Evolutionary conservation across 2,329 filamentous ascomycete genomes (phyloP).

Genomic region (Leptosphaerulina australis): DNA sequence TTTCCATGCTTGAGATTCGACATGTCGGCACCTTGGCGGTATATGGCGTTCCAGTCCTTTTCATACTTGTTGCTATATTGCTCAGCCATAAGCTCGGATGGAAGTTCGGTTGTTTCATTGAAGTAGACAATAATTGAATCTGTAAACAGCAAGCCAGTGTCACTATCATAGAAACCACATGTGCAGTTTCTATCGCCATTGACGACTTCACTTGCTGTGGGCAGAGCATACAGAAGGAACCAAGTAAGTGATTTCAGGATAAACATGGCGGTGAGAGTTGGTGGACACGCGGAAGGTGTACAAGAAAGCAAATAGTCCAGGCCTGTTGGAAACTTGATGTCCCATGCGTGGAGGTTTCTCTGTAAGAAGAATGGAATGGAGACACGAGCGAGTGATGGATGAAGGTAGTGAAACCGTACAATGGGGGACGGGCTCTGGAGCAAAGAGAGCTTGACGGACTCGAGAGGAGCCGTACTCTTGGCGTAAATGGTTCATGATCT

Average conservation of each 20-base stretch:
- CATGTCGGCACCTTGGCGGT: constrained; percentile 51
- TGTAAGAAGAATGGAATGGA: not conserved
- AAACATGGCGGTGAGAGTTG: constrained; percentile 24
- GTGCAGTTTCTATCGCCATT: constrained; percentile 45
- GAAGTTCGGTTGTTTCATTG: constrained; percentile 53
- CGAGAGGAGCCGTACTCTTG: constrained; percentile 9
- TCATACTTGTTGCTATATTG: constrained; percentile 54
- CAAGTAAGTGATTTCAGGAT: constrained; percentile 16
- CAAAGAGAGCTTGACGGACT: constrained; percentile 3
- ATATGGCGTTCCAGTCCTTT: constrained; percentile 55
- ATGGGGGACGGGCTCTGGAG: not conserved
- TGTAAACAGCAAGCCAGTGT: constrained; percentile 51
- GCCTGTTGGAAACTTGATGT: not conserved
- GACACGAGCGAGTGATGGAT: not conserved
- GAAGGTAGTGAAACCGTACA: constrained; percentile 2
- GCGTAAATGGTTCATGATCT: constrained; percentile 6
- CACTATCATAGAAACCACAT: constrained; percentile 55
- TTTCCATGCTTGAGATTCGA: constrained; percentile 49
- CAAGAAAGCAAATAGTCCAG: not conserved
- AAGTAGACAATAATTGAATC: constrained; percentile 59
- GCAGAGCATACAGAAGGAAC: constrained; percentile 23
- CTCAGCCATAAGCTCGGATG: constrained; percentile 49
- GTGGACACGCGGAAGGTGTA: constrained; percentile 10
- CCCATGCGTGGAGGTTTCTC: not conserved
- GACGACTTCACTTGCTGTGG: constrained; percentile 26